phyloP scores from a whole-genome alignment of 371 early-diverging fungal genomes.

The Mortierella sp. region DNA sequence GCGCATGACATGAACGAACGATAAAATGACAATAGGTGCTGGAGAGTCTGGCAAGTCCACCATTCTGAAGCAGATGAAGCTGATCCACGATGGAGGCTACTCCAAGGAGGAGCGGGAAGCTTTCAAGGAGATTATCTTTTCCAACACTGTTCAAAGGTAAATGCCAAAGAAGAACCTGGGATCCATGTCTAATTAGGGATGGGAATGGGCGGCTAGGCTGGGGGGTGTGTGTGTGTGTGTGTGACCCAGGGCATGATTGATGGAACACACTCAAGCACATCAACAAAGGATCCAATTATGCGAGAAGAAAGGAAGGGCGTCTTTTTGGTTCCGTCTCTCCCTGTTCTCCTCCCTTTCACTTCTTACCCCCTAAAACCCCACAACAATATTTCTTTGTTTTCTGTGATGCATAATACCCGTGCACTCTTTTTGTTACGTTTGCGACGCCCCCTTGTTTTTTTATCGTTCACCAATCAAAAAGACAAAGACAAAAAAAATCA shows the following conservation, averaged over 20 bases:
- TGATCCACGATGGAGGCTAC: slow-evolving; percentile 95
- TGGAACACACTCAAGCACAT: neutral
- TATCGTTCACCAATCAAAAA: too few relatives aligned
- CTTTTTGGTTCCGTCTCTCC: neutral
- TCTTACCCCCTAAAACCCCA: neutral
- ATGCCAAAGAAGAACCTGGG: neutral
- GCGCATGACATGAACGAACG: neutral
- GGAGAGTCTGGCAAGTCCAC: slow-evolving; percentile 99
- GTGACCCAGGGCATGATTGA: neutral
- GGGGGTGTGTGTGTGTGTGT: too few relatives aligned
- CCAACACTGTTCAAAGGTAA: slow-evolving; percentile 88
- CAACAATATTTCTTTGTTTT: neutral
- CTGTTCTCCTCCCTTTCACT: neutral
- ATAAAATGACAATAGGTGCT: slow-evolving; percentile 81
- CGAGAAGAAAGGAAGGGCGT: neutral
- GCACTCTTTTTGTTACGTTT: slow-evolving; percentile 3
- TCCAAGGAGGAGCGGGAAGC: slow-evolving; percentile 86
- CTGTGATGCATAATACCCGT: slow-evolving; percentile 8
- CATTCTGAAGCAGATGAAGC: slow-evolving; percentile 96
- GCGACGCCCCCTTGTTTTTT: slow-evolving; percentile 2
- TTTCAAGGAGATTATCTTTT: slow-evolving; percentile 94
- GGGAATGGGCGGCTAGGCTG: neutral
- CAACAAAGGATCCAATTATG: neutral
- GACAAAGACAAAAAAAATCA: neutral
- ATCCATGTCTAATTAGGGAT: neutral